Base-by-base conservation (phyloP, 2,329 filamentous ascomycete species). In the Talaromyces islandicus region DNA sequence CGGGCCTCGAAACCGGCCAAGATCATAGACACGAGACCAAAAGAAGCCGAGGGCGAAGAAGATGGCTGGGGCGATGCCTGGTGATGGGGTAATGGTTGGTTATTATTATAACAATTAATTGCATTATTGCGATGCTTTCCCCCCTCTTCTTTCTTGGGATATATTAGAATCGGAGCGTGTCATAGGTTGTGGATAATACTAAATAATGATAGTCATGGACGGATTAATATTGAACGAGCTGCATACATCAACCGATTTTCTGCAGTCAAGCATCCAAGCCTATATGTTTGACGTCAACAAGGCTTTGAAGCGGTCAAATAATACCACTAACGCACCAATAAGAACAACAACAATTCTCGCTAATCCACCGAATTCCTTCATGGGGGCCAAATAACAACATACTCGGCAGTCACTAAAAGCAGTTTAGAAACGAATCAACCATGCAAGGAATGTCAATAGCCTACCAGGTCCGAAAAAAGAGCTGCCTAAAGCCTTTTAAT, bases 21-120 rank as follows among this genome's bases (percentile, higher is more conserved):
- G 76, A 89, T 88, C 75, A 85, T 90, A 63, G 84, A 90, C 67
- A 82, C 84, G 67, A 87, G 85, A 67, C 88, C 88, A 1, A 72
- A 78, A 68, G 68, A 77, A 38, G 48, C 25, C 25, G 70, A 73
- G 38, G 69, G 69, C 29, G 69, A 66, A 24, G 77, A 80, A 63
- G 77, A 81, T 67, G 77, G 74, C 24, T 80, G 78, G 78, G 78
- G 78, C 24, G 78, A 78, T 66, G 78, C 77, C 32, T 80, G 78
- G 77, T 62, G 29, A 51, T 32, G 0, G 10, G 19, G n/a, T 19
- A 29, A 27, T 6, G 30, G 24, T 50, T 21, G 19, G 24, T 50
- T 7, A 21, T 5, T 24, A 38, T n/a, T 9, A 17, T 38, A 17
- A 7, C 35, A n/a, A n/a, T 38, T 7, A 9, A 38, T 38, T 38